Percentiles rank a stretch among this genome's conserved stretches.
Conservation (phyloP, 2,329 filamentous ascomycete genomes). For the Cladosporium sp. region DNA sequence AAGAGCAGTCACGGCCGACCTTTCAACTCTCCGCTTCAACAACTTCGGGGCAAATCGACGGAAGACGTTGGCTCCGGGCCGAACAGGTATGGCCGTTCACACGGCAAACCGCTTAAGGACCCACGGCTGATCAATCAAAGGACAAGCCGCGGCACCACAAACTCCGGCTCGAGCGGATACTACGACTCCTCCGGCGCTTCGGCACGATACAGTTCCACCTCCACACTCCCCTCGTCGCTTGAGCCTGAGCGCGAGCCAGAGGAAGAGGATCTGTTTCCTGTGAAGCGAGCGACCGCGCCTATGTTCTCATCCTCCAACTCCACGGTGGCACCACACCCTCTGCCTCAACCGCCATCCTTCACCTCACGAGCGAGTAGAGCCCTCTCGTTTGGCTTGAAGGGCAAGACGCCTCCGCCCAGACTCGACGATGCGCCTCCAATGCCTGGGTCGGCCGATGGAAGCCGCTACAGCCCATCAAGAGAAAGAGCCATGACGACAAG, state of each 20-base stretch:
- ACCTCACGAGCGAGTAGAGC: slow-evolving; percentile 42
- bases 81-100: slow-evolving; percentile 25
- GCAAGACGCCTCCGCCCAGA: slow-evolving; percentile 19
- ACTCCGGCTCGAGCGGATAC: slow-evolving; percentile 41
- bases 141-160: slow-evolving; percentile 44
- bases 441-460: slow-evolving; percentile 13
- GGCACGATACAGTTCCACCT: slow-evolving; percentile 49
- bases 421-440: slow-evolving; percentile 5
- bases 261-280: slow-evolving; percentile 31
- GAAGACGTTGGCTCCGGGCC: slow-evolving; percentile 27
- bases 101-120: slow-evolving; percentile 11
- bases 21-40: slow-evolving; percentile 29
- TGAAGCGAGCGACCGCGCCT: slow-evolving; percentile 33
- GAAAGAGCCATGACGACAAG: slow-evolving; percentile 37
- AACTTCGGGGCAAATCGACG: slow-evolving; percentile 28
- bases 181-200: slow-evolving; percentile 38
- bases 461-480: slow-evolving; percentile 21
- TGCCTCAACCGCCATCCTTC: slow-evolving; percentile 30
- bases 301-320: slow-evolving; percentile 37
- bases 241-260: slow-evolving; percentile 35
- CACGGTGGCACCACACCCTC: slow-evolving; percentile 27
- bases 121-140: slow-evolving; percentile 33
- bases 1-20: slow-evolving; percentile 28
- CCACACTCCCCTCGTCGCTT: slow-evolving; percentile 50
- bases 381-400: slow-evolving; percentile 45